Evolutionary conservation across 495 filamentous ascomycete species (phyloP).

Genomic region (Penicillium maclennaniae): DNA sequence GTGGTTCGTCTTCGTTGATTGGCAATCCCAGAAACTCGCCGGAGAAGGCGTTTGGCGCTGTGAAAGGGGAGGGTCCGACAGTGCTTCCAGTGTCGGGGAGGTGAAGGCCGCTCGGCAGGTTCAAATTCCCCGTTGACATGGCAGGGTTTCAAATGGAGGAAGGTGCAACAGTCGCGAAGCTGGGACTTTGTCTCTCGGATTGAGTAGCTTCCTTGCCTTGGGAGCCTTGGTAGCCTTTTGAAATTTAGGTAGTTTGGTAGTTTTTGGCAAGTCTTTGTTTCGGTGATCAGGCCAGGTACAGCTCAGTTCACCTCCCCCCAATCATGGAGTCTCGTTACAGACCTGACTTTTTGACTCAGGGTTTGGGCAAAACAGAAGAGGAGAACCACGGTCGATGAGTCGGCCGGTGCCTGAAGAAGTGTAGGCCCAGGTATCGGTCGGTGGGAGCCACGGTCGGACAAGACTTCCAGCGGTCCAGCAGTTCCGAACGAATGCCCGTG

Average conservation of each 20-base stretch:
- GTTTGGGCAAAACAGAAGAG: neutral
- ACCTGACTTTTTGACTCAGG: conserved; percentile 3
- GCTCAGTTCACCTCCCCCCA: neutral
- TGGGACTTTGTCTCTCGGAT: neutral
- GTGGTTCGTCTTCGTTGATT: conserved; percentile 31
- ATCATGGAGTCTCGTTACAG: conserved; percentile 17
- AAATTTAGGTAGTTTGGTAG: too few relatives aligned
- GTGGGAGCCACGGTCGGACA: conserved; percentile 32
- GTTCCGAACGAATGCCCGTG: conserved; percentile 25
- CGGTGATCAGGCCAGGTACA: neutral
- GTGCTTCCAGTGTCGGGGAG: conserved; percentile 7
- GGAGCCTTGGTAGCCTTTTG: neutral
- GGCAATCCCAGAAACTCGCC: conserved; percentile 30
- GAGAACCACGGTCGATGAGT: conserved; percentile 19
- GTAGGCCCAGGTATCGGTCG: conserved; percentile 17
- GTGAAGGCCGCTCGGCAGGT: conserved; percentile 14
- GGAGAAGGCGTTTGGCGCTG: conserved; percentile 21
- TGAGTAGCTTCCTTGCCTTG: neutral
- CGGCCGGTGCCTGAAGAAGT: conserved; percentile 22
- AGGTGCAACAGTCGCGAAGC: neutral
- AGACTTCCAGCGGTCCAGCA: conserved; percentile 30
- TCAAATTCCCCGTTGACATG: conserved; percentile 22
- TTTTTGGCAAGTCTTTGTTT: neutral
- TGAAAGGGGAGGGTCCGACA: conserved; percentile 19
- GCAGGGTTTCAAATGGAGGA: neutral